Conservation (phyloP, 208 protist genomes). For the Porcisia hertigi region DNA sequence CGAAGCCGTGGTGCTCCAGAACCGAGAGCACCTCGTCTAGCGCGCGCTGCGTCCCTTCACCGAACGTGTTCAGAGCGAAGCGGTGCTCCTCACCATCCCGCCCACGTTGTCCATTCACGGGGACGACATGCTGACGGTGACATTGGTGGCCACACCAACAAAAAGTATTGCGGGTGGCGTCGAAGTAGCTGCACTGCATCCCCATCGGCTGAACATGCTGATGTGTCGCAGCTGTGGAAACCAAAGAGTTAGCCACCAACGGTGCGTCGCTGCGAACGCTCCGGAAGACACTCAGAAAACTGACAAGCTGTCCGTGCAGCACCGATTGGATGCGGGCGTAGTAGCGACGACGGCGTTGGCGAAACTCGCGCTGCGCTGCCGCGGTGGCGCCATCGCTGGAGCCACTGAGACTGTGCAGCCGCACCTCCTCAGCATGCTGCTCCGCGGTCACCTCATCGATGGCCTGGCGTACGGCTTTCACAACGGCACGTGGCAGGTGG, state of each 20-base stretch:
- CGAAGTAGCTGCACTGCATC: constrained; percentile 40
- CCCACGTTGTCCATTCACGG: constrained; percentile 21
- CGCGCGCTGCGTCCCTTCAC: constrained; percentile 26
- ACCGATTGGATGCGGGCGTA: constrained; percentile 22
- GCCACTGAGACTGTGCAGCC: neutral
- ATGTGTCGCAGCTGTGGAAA: constrained; percentile 8
- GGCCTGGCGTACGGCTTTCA: constrained; percentile 18
- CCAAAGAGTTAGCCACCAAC: constrained; percentile 14
- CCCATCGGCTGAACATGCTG: constrained; percentile 19
- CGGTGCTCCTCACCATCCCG: constrained; percentile 25
- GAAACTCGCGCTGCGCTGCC: constrained; percentile 1
- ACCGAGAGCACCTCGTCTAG: constrained; percentile 32
- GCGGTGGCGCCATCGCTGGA: neutral
- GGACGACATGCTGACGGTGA: constrained; percentile 29
- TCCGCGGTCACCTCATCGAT: constrained; percentile 24
- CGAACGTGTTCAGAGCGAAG: constrained; percentile 24
- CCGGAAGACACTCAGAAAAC: constrained; percentile 29
- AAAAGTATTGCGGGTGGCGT: constrained; percentile 32
- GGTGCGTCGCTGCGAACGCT: constrained; percentile 25
- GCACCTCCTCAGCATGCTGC: constrained; percentile 18
- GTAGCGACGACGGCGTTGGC: constrained; percentile 18
- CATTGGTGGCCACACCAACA: constrained; percentile 54
- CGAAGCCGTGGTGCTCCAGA: constrained; percentile 23
- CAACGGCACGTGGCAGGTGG: constrained; percentile 30
- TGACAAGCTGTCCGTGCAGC: constrained; percentile 34